A percentile compares a stretch with the other conserved stretches of the same genome.
phyloP scores from a whole-genome alignment of 768 basidiomycete species.

The Heimioporus sp. region DNA sequence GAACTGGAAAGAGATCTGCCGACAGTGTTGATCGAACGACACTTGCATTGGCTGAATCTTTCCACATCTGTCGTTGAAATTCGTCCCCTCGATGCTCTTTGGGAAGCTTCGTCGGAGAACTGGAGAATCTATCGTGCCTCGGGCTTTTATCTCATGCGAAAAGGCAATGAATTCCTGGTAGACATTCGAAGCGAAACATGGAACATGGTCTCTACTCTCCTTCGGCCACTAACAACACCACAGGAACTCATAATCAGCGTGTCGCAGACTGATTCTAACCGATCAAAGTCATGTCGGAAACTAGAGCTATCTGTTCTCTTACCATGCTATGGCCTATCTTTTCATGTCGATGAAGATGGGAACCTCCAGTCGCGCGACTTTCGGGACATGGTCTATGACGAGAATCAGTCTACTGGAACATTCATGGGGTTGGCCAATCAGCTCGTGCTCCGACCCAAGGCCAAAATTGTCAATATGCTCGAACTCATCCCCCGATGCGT shows the following conservation, averaged over 20 bases:
- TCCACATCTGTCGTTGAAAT: conserved; percentile 24
- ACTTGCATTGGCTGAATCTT: conserved; percentile 34
- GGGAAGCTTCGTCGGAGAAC: conserved; percentile 25
- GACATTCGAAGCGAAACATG: conserved; percentile 29
- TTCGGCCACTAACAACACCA: conserved; percentile 20
- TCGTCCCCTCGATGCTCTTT: conserved; percentile 21
- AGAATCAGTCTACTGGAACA: conserved; percentile 39
- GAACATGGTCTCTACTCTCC: conserved; percentile 21
- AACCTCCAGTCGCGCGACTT: conserved; percentile 41
- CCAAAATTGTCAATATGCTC: background rate
- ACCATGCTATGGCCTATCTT: conserved; percentile 40
- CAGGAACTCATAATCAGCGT: conserved; percentile 22
- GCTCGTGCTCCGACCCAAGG: conserved; percentile 38
- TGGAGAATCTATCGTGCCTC: conserved; percentile 23
- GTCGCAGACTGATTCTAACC: background rate
- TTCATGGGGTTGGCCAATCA: conserved; percentile 42
- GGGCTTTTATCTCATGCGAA: conserved; percentile 3
- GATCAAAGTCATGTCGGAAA: background rate
- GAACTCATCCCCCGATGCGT: conserved; percentile 16
- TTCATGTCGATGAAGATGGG: conserved; percentile 33
- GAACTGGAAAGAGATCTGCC: conserved; percentile 28
- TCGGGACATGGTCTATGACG: conserved; percentile 40
- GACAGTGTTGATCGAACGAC: conserved; percentile 13
- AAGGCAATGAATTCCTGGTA: conserved; percentile 12
- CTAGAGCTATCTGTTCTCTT: conserved; percentile 29